Evolutionary conservation across 2,329 filamentous ascomycete genomes (phyloP).

Genomic region (Phialophora expanda): DNA sequence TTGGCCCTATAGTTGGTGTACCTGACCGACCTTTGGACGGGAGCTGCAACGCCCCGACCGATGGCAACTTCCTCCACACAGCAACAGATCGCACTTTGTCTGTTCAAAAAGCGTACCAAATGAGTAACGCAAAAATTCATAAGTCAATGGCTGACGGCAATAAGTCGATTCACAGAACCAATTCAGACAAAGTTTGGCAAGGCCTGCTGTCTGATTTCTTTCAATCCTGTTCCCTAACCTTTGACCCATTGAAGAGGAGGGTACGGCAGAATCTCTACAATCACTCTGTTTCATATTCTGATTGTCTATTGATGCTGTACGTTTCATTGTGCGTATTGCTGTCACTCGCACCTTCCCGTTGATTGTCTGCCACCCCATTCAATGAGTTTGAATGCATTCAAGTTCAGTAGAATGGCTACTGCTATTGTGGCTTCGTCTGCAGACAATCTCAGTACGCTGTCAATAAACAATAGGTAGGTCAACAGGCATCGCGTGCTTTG

Average conservation of each 20-base stretch:
- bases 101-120: neutral
- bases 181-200: neutral
- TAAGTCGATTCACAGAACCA: neutral
- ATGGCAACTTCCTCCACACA: neutral
- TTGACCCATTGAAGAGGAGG: neutral
- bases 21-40: neutral
- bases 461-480: constrained; percentile 6
- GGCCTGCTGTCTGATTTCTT: neutral
- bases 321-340: constrained; percentile 6
- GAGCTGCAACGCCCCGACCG: neutral
- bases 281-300: neutral
- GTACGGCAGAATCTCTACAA: constrained; percentile 14
- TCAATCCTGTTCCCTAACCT: neutral
- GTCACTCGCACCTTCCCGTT: neutral
- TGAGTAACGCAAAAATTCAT: neutral
- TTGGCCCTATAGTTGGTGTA: neutral
- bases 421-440: neutral
- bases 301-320: constrained; percentile 4
- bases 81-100: neutral
- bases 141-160: neutral
- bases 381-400: neutral
- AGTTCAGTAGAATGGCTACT: neutral
- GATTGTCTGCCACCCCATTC: neutral
- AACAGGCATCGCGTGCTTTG: neutral
- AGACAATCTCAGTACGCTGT: constrained; percentile 7